Percentiles rank a stretch among this genome's conserved stretches.
phyloP scores from a whole-genome alignment of 495 filamentous ascomycete species.

The Bacidia rubella region DNA sequence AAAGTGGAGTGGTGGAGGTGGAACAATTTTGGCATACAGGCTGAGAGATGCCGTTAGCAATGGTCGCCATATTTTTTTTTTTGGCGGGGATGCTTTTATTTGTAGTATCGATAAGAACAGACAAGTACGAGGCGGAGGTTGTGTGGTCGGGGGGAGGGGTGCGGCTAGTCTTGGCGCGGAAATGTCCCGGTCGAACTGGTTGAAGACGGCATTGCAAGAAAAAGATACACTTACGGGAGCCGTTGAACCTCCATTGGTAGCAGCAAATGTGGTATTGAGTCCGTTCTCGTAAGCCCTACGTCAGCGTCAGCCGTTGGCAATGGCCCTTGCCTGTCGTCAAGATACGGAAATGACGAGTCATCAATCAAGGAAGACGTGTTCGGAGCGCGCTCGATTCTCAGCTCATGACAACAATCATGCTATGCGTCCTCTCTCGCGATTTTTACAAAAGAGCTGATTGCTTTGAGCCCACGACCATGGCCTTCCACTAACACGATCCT shows the following conservation, averaged over 20 bases:
- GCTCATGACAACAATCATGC: too few relatives aligned
- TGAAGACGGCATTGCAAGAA: not conserved
- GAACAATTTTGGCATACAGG: constrained; percentile 95
- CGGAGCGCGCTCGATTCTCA: not conserved
- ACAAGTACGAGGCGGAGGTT: too few relatives aligned
- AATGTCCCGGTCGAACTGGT: not conserved
- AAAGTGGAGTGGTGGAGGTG: constrained; percentile 90
- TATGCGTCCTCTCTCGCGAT: not conserved
- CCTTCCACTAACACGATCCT: too few relatives aligned
- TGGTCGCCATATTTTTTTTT: constrained; percentile 39
- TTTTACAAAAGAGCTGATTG: too few relatives aligned
- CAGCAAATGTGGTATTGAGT: constrained; percentile 46
- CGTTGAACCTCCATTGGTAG: constrained; percentile 50
- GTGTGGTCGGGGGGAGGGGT: constrained; percentile 15
- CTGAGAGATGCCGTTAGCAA: constrained; percentile 57
- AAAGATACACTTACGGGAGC: constrained; percentile 49
- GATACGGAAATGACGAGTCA: not conserved
- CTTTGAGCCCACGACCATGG: too few relatives aligned
- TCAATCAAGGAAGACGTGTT: too few relatives aligned
- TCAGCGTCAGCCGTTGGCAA: too few relatives aligned
- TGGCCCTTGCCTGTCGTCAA: constrained; percentile 14
- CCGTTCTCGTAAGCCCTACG: constrained; percentile 36
- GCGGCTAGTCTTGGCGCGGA: constrained; percentile 13
- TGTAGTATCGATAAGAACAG: constrained; percentile 12
- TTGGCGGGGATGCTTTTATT: not conserved